Conservation (phyloP, 805 yeast species). For the Candida germanica region DNA sequence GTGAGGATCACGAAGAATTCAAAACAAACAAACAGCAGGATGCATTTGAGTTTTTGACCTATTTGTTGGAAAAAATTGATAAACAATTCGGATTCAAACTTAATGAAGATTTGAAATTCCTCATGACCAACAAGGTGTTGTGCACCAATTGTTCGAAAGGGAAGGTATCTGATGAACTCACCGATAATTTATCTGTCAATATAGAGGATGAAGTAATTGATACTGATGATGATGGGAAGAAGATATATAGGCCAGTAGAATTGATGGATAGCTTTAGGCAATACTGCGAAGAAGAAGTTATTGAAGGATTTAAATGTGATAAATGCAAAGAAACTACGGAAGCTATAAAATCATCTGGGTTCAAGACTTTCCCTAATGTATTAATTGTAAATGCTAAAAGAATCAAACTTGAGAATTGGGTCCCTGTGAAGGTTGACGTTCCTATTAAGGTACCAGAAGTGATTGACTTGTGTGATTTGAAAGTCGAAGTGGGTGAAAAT, state of each 20-base stretch:
- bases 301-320: constrained; percentile 63
- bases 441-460: constrained; percentile 55
- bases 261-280: constrained; percentile 48
- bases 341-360: constrained; percentile 40
- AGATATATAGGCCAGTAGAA: constrained; percentile 46
- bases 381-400: constrained; percentile 74
- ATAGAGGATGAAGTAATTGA: constrained; percentile 42
- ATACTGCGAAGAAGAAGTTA: constrained; percentile 46
- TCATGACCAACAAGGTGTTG: constrained; percentile 59
- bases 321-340: constrained; percentile 43
- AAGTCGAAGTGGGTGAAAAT: constrained; percentile 31
- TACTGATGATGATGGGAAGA: constrained; percentile 41
- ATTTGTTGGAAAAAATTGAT: constrained; percentile 63
- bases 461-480: constrained; percentile 43
- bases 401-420: constrained; percentile 85
- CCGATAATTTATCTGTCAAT: constrained; percentile 64
- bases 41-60: constrained; percentile 83
- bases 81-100: constrained; percentile 42
- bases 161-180: constrained; percentile 50
- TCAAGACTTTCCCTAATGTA: constrained; percentile 66
- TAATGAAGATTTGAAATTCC: constrained; percentile 59
- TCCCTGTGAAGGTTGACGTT: constrained; percentile 75
- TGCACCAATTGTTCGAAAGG: constrained; percentile 60
- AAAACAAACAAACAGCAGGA: constrained; percentile 90
- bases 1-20: constrained; percentile 78